Conservation (phyloP, 495 filamentous ascomycete genomes). For the Penicillium egyptiacum region DNA sequence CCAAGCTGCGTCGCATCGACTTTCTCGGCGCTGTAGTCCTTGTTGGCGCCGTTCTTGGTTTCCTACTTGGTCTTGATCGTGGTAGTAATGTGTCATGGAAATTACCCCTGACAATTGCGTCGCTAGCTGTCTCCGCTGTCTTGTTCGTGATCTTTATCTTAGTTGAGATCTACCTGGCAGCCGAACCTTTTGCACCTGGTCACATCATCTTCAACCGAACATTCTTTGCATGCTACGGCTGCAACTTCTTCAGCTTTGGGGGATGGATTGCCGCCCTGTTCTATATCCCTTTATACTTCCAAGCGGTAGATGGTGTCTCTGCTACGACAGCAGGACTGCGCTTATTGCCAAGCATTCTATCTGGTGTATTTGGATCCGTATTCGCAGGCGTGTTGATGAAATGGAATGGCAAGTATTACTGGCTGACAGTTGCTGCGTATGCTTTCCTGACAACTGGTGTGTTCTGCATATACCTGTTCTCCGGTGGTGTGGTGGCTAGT, state of each 20-base stretch:
- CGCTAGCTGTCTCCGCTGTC: conserved; percentile 55
- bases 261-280: conserved; percentile 66
- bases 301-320: conserved; percentile 67
- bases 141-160: conserved; percentile 68
- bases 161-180: conserved; percentile 69
- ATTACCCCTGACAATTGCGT: conserved; percentile 56
- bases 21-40: conserved; percentile 73
- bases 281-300: conserved; percentile 78
- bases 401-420: conserved; percentile 75
- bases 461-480: conserved; percentile 57
- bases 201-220: conserved; percentile 73
- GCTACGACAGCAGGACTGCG: conserved; percentile 65
- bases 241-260: conserved; percentile 75
- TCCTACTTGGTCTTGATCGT: conserved; percentile 75
- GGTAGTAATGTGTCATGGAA: conserved; percentile 75
- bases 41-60: conserved; percentile 66
- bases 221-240: conserved; percentile 66
- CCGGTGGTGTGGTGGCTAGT: conserved; percentile 50
- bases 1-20: conserved; percentile 72
- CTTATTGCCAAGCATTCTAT: conserved; percentile 65
- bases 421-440: conserved; percentile 65
- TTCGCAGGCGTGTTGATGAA: conserved; percentile 71
- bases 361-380: conserved; percentile 66
- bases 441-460: conserved; percentile 51
- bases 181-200: conserved; percentile 76